These are phyloP conservation scores for Kazachstania kunashirensis DNA, from an alignment of 805 yeast genomes.

Conservation along the genomic window DNA sequence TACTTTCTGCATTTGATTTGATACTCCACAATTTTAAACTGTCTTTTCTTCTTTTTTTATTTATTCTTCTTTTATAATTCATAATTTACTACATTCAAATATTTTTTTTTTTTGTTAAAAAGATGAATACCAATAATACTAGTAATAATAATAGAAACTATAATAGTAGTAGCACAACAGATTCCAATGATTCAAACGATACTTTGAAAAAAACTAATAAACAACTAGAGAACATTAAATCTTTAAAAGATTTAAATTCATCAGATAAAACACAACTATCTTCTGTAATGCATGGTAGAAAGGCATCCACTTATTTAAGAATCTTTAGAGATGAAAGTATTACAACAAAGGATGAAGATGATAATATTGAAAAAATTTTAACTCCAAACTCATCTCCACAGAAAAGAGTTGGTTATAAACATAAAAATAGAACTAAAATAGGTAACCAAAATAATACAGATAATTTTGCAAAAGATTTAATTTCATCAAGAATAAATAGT, in stretches of 20 bases:
- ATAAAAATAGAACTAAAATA: too few relatives aligned
- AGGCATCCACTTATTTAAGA: slow-evolving; percentile 28
- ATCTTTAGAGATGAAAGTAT: slow-evolving; percentile 26
- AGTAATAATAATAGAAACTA: too few relatives aligned
- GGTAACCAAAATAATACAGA: not conserved
- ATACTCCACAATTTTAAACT: too few relatives aligned
- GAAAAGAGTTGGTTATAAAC: too few relatives aligned
- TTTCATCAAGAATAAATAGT: not conserved
- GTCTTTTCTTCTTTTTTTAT: too few relatives aligned
- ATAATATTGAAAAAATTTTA: not conserved
- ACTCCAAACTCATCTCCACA: not conserved
- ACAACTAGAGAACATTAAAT: slow-evolving; percentile 4
- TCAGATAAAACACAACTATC: slow-evolving; percentile 16
- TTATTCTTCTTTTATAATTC: too few relatives aligned
- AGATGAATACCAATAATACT: not conserved
- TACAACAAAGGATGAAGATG: not conserved
- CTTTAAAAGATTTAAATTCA: slow-evolving; percentile 21
- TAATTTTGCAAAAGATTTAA: not conserved
- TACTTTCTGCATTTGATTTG: too few relatives aligned
- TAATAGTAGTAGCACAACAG: too few relatives aligned
- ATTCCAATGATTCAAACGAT: too few relatives aligned
- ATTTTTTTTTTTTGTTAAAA: not conserved
- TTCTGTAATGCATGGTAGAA: slow-evolving; percentile 27
- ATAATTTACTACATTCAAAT: too few relatives aligned
- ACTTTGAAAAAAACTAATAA: not conserved